These are phyloP conservation scores for Neurospora sp. DNA, from an alignment of 495 filamentous ascomycete genomes.

Conservation along the genomic window DNA sequence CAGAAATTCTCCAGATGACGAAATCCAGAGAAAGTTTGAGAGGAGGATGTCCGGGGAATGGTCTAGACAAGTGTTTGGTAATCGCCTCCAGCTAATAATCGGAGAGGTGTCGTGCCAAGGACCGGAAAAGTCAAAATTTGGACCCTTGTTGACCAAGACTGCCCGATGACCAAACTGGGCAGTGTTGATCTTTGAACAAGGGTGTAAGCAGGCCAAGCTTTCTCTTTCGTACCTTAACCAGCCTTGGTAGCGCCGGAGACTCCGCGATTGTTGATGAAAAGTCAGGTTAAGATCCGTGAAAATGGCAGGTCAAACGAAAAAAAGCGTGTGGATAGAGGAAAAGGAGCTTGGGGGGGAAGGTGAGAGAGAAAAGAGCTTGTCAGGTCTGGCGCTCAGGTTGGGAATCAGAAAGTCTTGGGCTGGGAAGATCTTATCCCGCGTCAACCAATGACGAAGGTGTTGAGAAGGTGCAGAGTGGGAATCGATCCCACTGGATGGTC, in stretches of 20 bases:
- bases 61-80: neutral
- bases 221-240: neutral
- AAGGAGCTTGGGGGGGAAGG: neutral
- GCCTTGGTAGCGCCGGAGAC: neutral
- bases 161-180: neutral
- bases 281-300: neutral
- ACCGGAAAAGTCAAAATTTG: neutral
- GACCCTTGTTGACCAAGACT: neutral
- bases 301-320: neutral
- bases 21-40: neutral
- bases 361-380: neutral
- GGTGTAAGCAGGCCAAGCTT: slow-evolving; percentile 1
- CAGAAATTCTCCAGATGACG: neutral
- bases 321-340: neutral
- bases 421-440: neutral
- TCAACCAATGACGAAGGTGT: neutral
- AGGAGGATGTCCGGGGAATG: neutral
- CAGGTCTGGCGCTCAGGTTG: neutral
- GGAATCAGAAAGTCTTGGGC: neutral
- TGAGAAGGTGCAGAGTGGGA: neutral
- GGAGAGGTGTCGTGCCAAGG: neutral
- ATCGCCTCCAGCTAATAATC: neutral
- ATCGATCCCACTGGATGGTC: neutral
- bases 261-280: neutral
- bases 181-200: neutral